A percentile compares a stretch with the other conserved stretches of the same genome.
Evolutionary conservation across 768 basidiomycete genomes (phyloP).

Genomic region (Lactarius vividus): DNA sequence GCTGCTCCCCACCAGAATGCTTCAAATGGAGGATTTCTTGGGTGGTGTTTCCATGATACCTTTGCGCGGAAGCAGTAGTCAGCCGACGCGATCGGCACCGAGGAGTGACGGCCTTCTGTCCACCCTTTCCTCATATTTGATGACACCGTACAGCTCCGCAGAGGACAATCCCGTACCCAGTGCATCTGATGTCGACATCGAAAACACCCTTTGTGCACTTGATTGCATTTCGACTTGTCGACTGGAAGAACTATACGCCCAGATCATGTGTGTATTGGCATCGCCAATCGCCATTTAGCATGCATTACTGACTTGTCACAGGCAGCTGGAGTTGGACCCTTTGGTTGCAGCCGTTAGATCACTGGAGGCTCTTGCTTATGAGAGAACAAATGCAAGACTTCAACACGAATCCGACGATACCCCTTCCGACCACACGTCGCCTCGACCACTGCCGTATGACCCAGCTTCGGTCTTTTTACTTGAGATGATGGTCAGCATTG

Average conservation of each 20-base stretch:
- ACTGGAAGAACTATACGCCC: constrained; percentile 89
- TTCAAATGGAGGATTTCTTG: constrained; percentile 98
- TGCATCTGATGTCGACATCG: constrained; percentile 88
- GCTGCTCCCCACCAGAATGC: constrained; percentile 81
- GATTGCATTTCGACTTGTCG: constrained; percentile 94
- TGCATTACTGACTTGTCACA: constrained; percentile 33
- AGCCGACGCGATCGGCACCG: constrained; percentile 57
- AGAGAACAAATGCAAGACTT: constrained; percentile 76
- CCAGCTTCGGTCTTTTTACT: constrained; percentile 92
- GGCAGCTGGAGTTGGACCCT: constrained; percentile 76
- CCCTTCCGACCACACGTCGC: constrained; percentile 38
- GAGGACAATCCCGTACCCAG: constrained; percentile 78
- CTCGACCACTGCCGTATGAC: constrained; percentile 77
- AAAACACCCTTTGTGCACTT: constrained; percentile 91
- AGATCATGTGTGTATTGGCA: constrained; percentile 68
- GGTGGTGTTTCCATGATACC: constrained; percentile 95
- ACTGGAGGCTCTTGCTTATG: constrained; percentile 86
- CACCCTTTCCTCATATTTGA: constrained; percentile 90
- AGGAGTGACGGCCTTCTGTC: constrained; percentile 90
- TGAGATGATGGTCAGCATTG: constrained; percentile 92
- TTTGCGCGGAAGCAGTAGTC: constrained; percentile 57
- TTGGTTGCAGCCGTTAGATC: constrained; percentile 82
- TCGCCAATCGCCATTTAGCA: constrained; percentile 1
- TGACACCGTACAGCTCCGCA: constrained; percentile 85
- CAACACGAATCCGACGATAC: constrained; percentile 67